Conservation (phyloP, 2,329 filamentous ascomycete species). For the Parasarocladium wereldwijsianum region DNA sequence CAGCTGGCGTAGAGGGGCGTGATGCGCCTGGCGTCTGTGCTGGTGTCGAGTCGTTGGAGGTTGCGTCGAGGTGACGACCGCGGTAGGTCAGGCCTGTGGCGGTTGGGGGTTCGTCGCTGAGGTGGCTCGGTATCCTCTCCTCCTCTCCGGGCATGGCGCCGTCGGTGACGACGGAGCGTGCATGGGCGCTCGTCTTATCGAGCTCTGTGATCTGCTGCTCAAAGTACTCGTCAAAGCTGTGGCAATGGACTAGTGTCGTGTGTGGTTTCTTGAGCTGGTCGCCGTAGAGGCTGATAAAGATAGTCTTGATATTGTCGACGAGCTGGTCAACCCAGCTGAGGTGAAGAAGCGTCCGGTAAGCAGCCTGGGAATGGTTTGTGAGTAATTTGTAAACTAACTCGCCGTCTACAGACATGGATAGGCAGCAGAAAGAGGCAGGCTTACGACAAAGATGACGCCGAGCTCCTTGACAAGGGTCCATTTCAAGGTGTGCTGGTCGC, state of each 20-base stretch:
- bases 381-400: not conserved
- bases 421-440: no score
- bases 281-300: slow-evolving; percentile 83
- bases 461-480: slow-evolving; percentile 90
- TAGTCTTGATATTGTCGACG: slow-evolving; percentile 82
- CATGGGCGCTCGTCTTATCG: slow-evolving; percentile 37
- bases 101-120: slow-evolving; percentile 10
- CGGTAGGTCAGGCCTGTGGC: slow-evolving; percentile 26
- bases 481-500: slow-evolving; percentile 87
- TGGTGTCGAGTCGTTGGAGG: slow-evolving; percentile 55
- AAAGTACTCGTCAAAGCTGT: slow-evolving; percentile 80
- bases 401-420: no score
- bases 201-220: slow-evolving; percentile 82
- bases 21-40: slow-evolving; percentile 60
- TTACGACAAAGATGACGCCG: slow-evolving; percentile 84
- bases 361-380: slow-evolving; percentile 44
- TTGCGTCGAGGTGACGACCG: slow-evolving; percentile 20
- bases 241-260: slow-evolving; percentile 63
- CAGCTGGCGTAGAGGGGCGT: slow-evolving; percentile 60
- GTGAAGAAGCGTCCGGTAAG: slow-evolving; percentile 90
- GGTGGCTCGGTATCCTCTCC: slow-evolving; percentile 16
- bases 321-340: slow-evolving; percentile 95
- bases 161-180: slow-evolving; percentile 11
- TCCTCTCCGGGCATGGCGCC: slow-evolving; percentile 17
- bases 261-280: slow-evolving; percentile 73